These are phyloP conservation scores for Pichia ethanolica DNA, from an alignment of 805 yeast species.

Conservation along the genomic window DNA sequence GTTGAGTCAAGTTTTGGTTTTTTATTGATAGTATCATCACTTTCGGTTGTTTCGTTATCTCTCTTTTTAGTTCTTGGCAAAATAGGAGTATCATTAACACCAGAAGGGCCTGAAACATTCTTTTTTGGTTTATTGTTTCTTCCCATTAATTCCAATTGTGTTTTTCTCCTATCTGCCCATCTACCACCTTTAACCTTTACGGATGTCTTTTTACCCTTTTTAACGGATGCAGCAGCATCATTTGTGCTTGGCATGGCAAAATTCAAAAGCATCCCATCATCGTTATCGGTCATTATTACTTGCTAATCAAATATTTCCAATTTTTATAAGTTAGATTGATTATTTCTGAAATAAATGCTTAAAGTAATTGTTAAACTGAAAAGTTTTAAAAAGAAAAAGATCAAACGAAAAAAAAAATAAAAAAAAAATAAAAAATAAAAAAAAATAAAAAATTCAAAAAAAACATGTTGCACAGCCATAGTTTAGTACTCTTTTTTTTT, in stretches of 20 bases:
- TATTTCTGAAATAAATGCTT: neutral
- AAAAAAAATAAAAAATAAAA: no score
- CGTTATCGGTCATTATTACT: conserved; percentile 14
- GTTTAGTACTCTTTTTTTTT: no score
- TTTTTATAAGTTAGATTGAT: no score
- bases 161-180: conserved; percentile 74
- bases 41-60: neutral
- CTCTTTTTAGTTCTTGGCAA: conserved; percentile 4
- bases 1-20: conserved; percentile 28
- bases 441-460: neutral
- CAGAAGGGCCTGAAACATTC: neutral
- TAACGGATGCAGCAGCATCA: conserved; percentile 15
- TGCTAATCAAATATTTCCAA: no score
- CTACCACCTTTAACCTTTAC: conserved; percentile 57
- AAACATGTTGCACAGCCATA: neutral
- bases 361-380: neutral
- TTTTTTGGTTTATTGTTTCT: conserved; percentile 22
- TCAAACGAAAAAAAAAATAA: no score
- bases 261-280: conserved; percentile 68
- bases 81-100: conserved; percentile 6
- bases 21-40: neutral
- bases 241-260: conserved; percentile 37
- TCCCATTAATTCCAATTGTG: conserved; percentile 44
- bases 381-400: neutral
- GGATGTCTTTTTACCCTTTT: conserved; percentile 11